Evolutionary conservation across 1,284 basidiomycete species (phyloP).

Genomic region (Ustilago crameri): DNA sequence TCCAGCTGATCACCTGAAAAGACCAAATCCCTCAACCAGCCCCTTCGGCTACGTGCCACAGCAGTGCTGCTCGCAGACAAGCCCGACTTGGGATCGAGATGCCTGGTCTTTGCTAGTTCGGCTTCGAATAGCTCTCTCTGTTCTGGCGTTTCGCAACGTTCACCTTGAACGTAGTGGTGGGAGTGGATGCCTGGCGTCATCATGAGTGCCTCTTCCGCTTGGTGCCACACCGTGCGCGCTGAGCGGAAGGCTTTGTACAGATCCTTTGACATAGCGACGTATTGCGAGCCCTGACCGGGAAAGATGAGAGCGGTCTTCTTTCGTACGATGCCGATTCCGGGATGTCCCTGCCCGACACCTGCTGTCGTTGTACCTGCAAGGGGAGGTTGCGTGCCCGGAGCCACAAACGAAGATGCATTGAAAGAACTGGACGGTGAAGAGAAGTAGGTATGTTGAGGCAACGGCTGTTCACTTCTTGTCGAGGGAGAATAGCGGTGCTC

Average conservation of each 20-base stretch:
- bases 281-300: conserved; percentile 65
- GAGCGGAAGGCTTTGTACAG: conserved; percentile 61
- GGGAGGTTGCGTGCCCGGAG: conserved; percentile 52
- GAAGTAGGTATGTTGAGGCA: conserved; percentile 65
- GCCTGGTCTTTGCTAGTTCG: conserved; percentile 50
- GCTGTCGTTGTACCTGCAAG: conserved; percentile 42
- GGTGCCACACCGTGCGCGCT: conserved; percentile 61
- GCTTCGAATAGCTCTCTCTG: conserved; percentile 59
- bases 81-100: conserved; percentile 43
- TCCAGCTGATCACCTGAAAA: conserved; percentile 66
- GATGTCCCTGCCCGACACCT: conserved; percentile 42
- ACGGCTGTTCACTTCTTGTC: conserved; percentile 48
- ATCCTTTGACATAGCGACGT: conserved; percentile 66
- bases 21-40: conserved; percentile 59
- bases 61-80: conserved; percentile 45
- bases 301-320: conserved; percentile 64
- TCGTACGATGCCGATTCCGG: conserved; percentile 43
- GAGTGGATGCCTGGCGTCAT: conserved; percentile 45
- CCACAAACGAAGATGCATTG: conserved; percentile 60
- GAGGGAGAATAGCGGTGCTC: conserved; percentile 44
- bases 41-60: conserved; percentile 35
- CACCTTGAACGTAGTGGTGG: conserved; percentile 33
- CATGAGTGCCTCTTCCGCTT: conserved; percentile 62
- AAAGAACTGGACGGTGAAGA: conserved; percentile 63
- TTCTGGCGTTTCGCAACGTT: conserved; percentile 21